Conservation (phyloP, 2,329 filamentous ascomycete genomes). For the Thermochaetoides dissita region DNA sequence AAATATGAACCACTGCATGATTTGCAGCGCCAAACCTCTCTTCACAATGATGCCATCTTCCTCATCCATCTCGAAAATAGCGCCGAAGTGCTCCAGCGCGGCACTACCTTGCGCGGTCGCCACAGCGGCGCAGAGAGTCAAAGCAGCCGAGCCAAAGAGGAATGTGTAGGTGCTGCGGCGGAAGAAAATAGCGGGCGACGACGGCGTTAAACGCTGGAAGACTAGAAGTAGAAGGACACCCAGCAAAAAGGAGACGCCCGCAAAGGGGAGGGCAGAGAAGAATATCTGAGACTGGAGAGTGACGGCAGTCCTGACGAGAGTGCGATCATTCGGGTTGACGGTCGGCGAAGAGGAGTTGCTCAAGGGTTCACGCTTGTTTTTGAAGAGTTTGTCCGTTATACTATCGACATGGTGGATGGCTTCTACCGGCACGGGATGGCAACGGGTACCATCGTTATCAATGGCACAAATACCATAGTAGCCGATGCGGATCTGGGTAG, state of each 20-base stretch:
- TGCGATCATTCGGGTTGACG: neutral
- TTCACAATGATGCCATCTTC: neutral
- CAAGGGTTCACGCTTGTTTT: slow-evolving; percentile 3
- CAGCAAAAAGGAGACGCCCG: slow-evolving; percentile 11
- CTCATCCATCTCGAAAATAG: slow-evolving; percentile 5
- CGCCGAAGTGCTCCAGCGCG: slow-evolving; percentile 11
- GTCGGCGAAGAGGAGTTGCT: slow-evolving; percentile 1
- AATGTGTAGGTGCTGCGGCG: slow-evolving; percentile 9
- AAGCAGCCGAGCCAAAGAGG: slow-evolving; percentile 11
- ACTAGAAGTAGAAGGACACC: slow-evolving; percentile 11
- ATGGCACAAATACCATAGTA: slow-evolving; percentile 17
- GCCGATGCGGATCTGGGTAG: slow-evolving; percentile 14
- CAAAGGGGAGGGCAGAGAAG: slow-evolving; percentile 12
- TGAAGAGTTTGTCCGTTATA: slow-evolving; percentile 12
- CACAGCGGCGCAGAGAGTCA: slow-evolving; percentile 12
- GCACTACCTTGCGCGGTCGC: slow-evolving; percentile 12
- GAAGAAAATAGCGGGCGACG: slow-evolving; percentile 7
- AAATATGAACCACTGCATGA: slow-evolving; percentile 17
- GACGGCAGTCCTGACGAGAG: slow-evolving; percentile 12
- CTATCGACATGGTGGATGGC: slow-evolving; percentile 6
- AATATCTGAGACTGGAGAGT: slow-evolving; percentile 14
- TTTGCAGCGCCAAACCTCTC: slow-evolving; percentile 9
- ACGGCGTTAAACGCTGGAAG: slow-evolving; percentile 1
- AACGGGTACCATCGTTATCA: slow-evolving; percentile 10
- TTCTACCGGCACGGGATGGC: slow-evolving; percentile 7